These are phyloP conservation scores for Aspergillaceae sp. DNA, from an alignment of 2,329 filamentous ascomycete genomes.

Conservation along the genomic window DNA sequence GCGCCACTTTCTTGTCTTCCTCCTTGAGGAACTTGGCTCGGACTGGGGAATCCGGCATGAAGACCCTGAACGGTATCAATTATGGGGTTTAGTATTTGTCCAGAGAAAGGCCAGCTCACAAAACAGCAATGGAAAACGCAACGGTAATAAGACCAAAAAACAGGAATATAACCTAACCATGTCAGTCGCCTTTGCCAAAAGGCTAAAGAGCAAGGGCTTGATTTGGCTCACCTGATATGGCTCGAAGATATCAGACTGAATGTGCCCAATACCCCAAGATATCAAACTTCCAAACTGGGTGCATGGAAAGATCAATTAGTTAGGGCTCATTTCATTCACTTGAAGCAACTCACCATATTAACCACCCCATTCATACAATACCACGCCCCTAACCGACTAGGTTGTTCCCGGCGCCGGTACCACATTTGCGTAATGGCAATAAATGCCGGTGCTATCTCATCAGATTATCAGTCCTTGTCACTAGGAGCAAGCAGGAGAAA, in stretches of 20 bases:
- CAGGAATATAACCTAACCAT: constrained; percentile 23
- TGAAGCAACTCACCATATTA: constrained; percentile 34
- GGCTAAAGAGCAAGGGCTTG: neutral
- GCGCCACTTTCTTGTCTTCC: constrained; percentile 50
- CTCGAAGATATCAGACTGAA: constrained; percentile 35
- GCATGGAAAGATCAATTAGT: neutral
- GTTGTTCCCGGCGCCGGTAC: constrained; percentile 47
- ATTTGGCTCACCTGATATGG: constrained; percentile 41
- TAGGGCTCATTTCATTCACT: neutral
- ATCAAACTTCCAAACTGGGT: constrained; percentile 43
- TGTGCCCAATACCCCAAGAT: constrained; percentile 46
- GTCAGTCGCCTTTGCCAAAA: neutral
- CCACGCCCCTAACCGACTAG: constrained; percentile 44
- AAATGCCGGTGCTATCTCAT: constrained; percentile 39
- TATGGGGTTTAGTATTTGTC: neutral
- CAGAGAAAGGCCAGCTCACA: constrained; percentile 18
- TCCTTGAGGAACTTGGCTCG: constrained; percentile 49
- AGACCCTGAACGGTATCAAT: constrained; percentile 18
- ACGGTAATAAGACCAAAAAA: constrained; percentile 44
- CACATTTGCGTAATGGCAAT: constrained; percentile 49
- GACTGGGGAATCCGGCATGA: constrained; percentile 58
- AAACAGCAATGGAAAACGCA: constrained; percentile 43
- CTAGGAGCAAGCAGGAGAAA: too few species aligned
- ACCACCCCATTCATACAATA: constrained; percentile 50
- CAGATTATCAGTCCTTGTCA: neutral